Conservation (phyloP, 352 stramenopile species). For the Phytophthora palmivora region DNA sequence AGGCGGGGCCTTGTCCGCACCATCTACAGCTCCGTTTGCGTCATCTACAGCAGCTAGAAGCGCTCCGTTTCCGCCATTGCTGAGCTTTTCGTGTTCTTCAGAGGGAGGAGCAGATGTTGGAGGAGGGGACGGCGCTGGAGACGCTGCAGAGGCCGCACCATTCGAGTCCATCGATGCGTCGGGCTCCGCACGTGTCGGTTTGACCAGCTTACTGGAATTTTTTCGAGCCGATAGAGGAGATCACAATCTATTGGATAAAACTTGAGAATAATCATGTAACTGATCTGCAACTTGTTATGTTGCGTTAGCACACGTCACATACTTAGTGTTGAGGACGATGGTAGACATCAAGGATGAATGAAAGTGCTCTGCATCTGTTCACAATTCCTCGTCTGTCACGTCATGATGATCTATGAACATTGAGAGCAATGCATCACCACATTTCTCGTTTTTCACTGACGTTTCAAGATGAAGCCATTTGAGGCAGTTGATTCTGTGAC, state of each 20-base stretch:
- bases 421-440: too few species aligned
- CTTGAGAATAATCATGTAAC: not conserved
- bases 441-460: too few species aligned
- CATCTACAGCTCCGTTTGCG: conserved; percentile 2
- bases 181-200: conserved; percentile 5
- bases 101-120: not conserved
- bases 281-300: conserved; percentile 20
- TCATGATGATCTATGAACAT: too few species aligned
- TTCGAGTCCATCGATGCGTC: conserved; percentile 25
- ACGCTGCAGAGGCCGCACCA: conserved; percentile 2
- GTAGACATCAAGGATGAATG: too few species aligned
- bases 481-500: too few species aligned
- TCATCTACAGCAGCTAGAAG: too few species aligned
- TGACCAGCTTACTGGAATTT: conserved; percentile 13
- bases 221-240: conserved; percentile 3
- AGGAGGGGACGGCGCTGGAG: not conserved
- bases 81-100: conserved; percentile 9
- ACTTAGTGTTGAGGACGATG: not conserved
- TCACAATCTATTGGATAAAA: not conserved
- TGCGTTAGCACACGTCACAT: conserved; percentile 25
- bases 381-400: too few species aligned
- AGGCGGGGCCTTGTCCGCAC: conserved; percentile 13
- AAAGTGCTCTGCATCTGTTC: too few species aligned
- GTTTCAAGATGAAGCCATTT: too few species aligned
- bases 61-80: conserved; percentile 13